These are phyloP conservation scores for Scutellaria minor DNA, from an alignment of 257 asterid genomes.

Conservation along the genomic window DNA sequence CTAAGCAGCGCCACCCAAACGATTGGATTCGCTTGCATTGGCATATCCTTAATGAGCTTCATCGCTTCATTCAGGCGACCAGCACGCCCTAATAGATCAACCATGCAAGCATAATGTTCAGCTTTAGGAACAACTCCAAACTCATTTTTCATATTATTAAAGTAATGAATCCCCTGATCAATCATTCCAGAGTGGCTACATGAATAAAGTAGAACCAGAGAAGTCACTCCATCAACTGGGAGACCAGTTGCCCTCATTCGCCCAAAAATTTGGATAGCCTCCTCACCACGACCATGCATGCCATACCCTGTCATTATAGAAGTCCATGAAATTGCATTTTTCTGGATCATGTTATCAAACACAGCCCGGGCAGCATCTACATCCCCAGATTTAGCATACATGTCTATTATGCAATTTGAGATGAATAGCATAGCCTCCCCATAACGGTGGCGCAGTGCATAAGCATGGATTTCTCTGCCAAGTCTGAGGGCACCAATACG, in stretches of 20 bases:
- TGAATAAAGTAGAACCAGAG: constrained; percentile 80
- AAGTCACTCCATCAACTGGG: constrained; percentile 73
- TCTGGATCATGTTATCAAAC: constrained; percentile 62
- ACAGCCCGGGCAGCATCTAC: constrained; percentile 72
- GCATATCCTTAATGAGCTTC: constrained; percentile 67
- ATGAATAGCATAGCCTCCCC: constrained; percentile 69
- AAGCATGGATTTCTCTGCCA: constrained; percentile 79
- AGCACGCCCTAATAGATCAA: constrained; percentile 88
- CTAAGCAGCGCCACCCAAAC: constrained; percentile 86
- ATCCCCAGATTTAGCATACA: constrained; percentile 91
- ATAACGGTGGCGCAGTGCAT: constrained; percentile 60
- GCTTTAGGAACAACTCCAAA: constrained; percentile 67
- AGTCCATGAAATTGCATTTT: constrained; percentile 82
- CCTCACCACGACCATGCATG: constrained; percentile 84
- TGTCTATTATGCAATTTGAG: constrained; percentile 85
- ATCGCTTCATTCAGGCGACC: constrained; percentile 79
- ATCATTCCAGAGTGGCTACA: constrained; percentile 96
- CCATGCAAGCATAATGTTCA: constrained; percentile 89
- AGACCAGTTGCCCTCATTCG: constrained; percentile 60
- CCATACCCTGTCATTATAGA: constrained; percentile 91
- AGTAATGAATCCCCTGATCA: constrained; percentile 71
- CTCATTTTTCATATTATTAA: constrained; percentile 58
- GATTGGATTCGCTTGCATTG: constrained; percentile 66
- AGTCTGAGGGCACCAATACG: constrained; percentile 69
- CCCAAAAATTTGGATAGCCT: constrained; percentile 66